phyloP scores from a whole-genome alignment of 1,284 basidiomycete genomes.

The Marasmius tenuissimus region DNA sequence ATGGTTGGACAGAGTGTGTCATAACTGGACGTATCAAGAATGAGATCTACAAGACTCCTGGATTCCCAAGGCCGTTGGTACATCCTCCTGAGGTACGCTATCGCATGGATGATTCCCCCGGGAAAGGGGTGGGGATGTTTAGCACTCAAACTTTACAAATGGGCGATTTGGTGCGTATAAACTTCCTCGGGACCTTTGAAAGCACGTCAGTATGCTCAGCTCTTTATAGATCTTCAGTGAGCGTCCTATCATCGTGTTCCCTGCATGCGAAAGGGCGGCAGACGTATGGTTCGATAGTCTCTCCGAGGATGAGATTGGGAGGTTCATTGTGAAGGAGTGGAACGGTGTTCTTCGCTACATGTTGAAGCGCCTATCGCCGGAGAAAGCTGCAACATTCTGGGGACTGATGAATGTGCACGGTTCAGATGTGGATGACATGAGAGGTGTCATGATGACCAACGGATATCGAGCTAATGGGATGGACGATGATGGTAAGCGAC shows the following conservation, averaged over 20 bases:
- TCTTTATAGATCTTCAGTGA: conserved; percentile 24
- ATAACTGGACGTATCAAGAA: conserved; percentile 18
- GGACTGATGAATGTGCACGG: conserved; percentile 25
- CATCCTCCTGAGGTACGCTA: conserved; percentile 3
- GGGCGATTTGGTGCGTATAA: conserved; percentile 23
- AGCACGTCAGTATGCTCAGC: not conserved
- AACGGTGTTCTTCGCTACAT: not conserved
- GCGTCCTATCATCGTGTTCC: conserved; percentile 27
- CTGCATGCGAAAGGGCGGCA: conserved; percentile 1
- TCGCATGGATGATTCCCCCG: conserved; percentile 3
- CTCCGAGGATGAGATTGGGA: not conserved
- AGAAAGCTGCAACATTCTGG: conserved; percentile 23
- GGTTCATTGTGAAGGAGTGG: conserved; percentile 1
- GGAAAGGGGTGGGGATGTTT: conserved; percentile 24
- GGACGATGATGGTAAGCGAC: not conserved
- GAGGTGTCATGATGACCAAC: conserved; percentile 27
- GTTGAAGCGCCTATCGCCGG: conserved; percentile 22
- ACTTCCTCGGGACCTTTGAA: not conserved
- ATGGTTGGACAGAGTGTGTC: conserved; percentile 24
- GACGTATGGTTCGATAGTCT: not conserved
- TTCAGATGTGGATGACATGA: conserved; percentile 26
- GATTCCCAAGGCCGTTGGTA: conserved; percentile 17
- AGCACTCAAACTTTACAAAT: conserved; percentile 23
- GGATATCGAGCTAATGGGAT: conserved; percentile 13
- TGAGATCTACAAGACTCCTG: conserved; percentile 18